Evolutionary conservation across 2,329 filamentous ascomycete species (phyloP).

Genomic region (Geosmithia morbida): DNA sequence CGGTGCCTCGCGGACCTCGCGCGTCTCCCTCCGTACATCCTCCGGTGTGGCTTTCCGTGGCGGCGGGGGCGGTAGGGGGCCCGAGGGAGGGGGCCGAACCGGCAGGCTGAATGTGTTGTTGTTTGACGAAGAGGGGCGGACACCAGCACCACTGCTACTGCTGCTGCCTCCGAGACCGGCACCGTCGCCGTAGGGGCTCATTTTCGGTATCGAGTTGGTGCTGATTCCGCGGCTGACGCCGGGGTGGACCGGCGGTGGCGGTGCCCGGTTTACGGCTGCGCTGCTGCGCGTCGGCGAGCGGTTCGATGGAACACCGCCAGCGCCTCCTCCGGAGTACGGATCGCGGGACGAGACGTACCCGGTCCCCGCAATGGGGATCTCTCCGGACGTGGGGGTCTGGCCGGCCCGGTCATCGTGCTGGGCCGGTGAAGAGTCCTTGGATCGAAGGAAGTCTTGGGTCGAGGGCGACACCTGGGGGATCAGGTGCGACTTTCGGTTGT

Average conservation of each 20-base stretch:
- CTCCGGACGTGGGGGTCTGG: conserved; percentile 54
- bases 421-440: conserved; percentile 37
- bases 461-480: conserved; percentile 67
- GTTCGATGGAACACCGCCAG: conserved; percentile 19
- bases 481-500: conserved; percentile 91
- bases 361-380: conserved; percentile 52
- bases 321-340: conserved; percentile 14
- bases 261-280: conserved; percentile 26
- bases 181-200: conserved; percentile 21
- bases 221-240: conserved; percentile 38
- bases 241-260: conserved; percentile 22
- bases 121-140: conserved; percentile 4
- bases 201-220: conserved; percentile 37
- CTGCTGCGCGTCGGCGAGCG: conserved; percentile 39
- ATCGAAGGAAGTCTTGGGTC: conserved; percentile 60
- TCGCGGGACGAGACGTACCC: conserved; percentile 40
- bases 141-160: conserved; percentile 2
- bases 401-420: conserved; percentile 26
- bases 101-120: conserved; percentile 44
- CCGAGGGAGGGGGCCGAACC: conserved; percentile 45
- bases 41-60: conserved; percentile 41
- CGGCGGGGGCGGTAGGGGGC: conserved; percentile 45
- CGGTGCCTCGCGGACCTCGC: not conserved
- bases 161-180: conserved; percentile 19
- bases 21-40: conserved; percentile 34